Percentiles rank a stretch among this genome's conserved stretches.
Conservation (phyloP, 1,284 basidiomycete species). For the Pseudozyma flocculosa region DNA sequence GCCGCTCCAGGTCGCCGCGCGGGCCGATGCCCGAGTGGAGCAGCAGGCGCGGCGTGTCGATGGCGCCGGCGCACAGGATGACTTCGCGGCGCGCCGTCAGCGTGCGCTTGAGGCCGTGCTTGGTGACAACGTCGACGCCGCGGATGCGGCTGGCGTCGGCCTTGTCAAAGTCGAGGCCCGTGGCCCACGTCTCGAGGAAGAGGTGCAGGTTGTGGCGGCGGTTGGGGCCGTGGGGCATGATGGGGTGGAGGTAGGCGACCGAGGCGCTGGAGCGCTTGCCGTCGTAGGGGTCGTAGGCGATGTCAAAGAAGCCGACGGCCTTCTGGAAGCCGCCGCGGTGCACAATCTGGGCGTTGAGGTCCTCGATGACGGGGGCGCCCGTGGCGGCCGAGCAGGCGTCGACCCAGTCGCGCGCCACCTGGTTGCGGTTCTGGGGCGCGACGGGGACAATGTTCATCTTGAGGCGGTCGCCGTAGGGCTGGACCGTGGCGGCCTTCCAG, state of each 20-base stretch:
- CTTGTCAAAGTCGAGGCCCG: constrained; percentile 34
- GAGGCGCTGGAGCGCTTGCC: constrained; percentile 53
- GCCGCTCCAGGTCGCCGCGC: constrained; percentile 58
- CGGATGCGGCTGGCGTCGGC: constrained; percentile 34
- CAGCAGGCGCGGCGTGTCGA: constrained; percentile 63
- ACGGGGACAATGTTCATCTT: constrained; percentile 59
- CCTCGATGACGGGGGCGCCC: constrained; percentile 53
- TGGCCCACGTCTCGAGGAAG: constrained; percentile 59
- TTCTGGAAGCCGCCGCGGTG: constrained; percentile 49
- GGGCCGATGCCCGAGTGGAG: constrained; percentile 65
- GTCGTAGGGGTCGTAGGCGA: constrained; percentile 58
- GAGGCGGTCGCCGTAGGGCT: constrained; percentile 56
- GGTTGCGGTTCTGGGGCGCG: constrained; percentile 55
- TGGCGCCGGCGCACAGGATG: constrained; percentile 56
- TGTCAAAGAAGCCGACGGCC: constrained; percentile 58
- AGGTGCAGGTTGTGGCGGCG: constrained; percentile 56
- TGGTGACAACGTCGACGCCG: constrained; percentile 45
- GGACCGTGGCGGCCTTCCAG: constrained; percentile 49
- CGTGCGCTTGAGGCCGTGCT: constrained; percentile 45
- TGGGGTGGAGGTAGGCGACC: constrained; percentile 58
- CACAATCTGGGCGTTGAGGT: constrained; percentile 54
- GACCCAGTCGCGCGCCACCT: constrained; percentile 57
- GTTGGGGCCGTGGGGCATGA: constrained; percentile 55
- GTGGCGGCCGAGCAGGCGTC: constrained; percentile 44
- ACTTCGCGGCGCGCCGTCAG: constrained; percentile 53